Evolutionary conservation across 1,139 yeast genomes (phyloP).

Genomic region (Pichia sp.): DNA sequence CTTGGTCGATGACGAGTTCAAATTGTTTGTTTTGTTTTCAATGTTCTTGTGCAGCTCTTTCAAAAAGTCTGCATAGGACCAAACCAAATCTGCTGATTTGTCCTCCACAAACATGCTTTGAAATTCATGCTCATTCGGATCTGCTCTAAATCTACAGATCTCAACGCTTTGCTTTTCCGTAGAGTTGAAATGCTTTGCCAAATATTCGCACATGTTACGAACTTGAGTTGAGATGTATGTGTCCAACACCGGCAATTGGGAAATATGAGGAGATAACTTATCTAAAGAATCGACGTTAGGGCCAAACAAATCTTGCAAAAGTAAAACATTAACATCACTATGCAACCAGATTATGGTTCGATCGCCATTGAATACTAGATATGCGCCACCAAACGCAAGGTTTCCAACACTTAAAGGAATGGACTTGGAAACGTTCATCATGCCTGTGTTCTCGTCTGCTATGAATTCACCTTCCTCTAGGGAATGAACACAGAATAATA

Average conservation of each 20-base stretch:
- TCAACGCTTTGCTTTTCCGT: slow-evolving; percentile 44
- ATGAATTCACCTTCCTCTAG: slow-evolving; percentile 54
- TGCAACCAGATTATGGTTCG: slow-evolving; percentile 66
- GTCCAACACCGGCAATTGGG: slow-evolving; percentile 66
- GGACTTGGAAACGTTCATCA: slow-evolving; percentile 40
- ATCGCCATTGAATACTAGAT: slow-evolving; percentile 69
- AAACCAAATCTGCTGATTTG: slow-evolving; percentile 48
- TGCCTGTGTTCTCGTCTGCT: slow-evolving; percentile 41
- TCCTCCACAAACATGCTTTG: slow-evolving; percentile 72
- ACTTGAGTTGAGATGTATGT: slow-evolving; percentile 71
- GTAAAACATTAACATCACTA: slow-evolving; percentile 60
- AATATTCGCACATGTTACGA: slow-evolving; percentile 52
- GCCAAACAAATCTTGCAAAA: slow-evolving; percentile 76
- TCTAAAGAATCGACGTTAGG: slow-evolving; percentile 40
- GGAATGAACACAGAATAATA: slow-evolving; percentile 69
- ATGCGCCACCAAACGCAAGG: slow-evolving; percentile 69
- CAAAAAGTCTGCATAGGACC: slow-evolving; percentile 58
- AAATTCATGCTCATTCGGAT: slow-evolving; percentile 57
- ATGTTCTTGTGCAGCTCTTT: slow-evolving; percentile 59
- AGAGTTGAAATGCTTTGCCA: slow-evolving; percentile 44
- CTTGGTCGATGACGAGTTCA: not conserved
- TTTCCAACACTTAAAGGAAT: slow-evolving; percentile 44
- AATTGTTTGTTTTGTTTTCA: slow-evolving; percentile 39
- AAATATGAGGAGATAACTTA: slow-evolving; percentile 44
- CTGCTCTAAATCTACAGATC: slow-evolving; percentile 63